These are phyloP conservation scores for Scytalidium lignicola DNA, from an alignment of 2,329 filamentous ascomycete genomes.

Conservation along the genomic window DNA sequence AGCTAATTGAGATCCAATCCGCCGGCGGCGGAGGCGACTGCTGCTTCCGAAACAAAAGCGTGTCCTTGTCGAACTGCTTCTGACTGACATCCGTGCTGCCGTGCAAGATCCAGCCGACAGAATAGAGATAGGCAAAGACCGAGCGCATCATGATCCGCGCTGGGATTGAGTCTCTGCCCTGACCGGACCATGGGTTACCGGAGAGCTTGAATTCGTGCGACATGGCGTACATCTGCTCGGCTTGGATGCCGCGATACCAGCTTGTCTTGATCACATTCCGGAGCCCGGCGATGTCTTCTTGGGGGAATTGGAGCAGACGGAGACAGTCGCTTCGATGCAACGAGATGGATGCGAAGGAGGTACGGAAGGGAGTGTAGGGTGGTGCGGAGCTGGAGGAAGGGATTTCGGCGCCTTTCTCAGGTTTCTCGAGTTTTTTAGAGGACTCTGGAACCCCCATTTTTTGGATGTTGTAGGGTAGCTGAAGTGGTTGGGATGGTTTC, in stretches of 20 bases:
- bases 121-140: too few species aligned
- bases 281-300: conserved; percentile 21
- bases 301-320: conserved; percentile 32
- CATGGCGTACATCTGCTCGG: conserved; percentile 25
- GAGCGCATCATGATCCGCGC: conserved; percentile 29
- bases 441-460: too few species aligned
- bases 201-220: conserved; percentile 33
- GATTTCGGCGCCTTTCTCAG: too few species aligned
- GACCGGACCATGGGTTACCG: conserved; percentile 30
- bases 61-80: conserved; percentile 29
- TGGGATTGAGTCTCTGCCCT: conserved; percentile 23
- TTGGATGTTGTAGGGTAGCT: too few species aligned
- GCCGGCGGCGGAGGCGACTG: conserved; percentile 27
- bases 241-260: conserved; percentile 29
- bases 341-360: conserved; percentile 26
- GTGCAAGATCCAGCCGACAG: conserved; percentile 35
- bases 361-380: conserved; percentile 16
- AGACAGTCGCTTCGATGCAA: conserved; percentile 26
- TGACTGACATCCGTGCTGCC: conserved; percentile 31
- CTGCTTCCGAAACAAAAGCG: conserved; percentile 33
- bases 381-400: too few species aligned
- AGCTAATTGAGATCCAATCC: conserved; percentile 33
- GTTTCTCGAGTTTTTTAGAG: too few species aligned
- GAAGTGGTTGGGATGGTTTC: too few species aligned
- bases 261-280: conserved; percentile 18